Conservation (phyloP, 495 filamentous ascomycete species). For the Pseudomonodictys pantanalensis region DNA sequence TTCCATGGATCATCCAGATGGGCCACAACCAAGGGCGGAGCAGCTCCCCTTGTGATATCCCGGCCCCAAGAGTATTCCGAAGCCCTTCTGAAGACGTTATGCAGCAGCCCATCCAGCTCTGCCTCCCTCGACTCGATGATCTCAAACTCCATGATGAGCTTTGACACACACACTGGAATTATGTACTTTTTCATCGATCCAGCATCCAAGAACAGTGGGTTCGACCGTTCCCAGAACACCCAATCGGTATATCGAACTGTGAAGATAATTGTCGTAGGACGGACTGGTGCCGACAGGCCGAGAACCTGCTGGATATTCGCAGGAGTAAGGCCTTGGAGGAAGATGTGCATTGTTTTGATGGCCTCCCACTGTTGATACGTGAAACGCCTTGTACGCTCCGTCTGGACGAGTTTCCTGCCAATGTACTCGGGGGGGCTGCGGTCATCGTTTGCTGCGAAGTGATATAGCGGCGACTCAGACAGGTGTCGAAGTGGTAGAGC, state of each 20-base stretch:
- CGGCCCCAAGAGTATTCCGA: not conserved
- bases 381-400: not conserved
- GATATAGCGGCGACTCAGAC: not conserved
- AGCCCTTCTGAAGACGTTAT: not conserved
- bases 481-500: not conserved
- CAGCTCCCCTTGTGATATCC: no score
- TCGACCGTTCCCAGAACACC: not conserved
- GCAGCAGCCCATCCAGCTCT: not conserved
- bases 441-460: not conserved
- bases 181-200: not conserved
- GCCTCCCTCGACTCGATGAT: not conserved
- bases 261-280: not conserved
- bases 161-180: not conserved
- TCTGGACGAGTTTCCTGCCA: not conserved
- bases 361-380: not conserved
- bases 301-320: not conserved
- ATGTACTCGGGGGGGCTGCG: not conserved
- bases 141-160: not conserved
- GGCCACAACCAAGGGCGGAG: not conserved
- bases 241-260: slow-evolving; percentile 1
- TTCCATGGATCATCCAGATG: not conserved
- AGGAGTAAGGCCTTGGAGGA: not conserved
- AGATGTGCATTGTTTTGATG: not conserved
- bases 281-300: not conserved
- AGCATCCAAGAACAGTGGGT: not conserved